Conservation (phyloP, 306 rosid genomes). For the Delonix regia region DNA sequence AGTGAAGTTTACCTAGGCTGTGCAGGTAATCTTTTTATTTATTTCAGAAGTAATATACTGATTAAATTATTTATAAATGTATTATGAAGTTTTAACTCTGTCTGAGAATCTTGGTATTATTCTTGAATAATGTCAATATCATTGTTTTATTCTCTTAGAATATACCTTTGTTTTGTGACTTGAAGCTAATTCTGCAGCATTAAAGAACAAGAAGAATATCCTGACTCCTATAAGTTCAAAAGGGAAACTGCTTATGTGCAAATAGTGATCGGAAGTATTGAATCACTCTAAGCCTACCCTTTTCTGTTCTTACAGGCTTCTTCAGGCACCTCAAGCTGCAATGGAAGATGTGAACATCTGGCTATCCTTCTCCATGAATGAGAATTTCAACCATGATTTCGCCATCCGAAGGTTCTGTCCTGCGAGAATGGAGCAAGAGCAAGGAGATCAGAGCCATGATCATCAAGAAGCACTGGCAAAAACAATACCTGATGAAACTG, state of each 20-base stretch:
- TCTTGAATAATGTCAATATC: conserved; percentile 26
- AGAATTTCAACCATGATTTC: conserved; percentile 50
- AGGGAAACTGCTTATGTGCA: conserved; percentile 15
- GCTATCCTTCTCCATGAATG: conserved; percentile 50
- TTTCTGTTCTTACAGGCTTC: conserved; percentile 19
- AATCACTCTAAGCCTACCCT: conserved; percentile 1
- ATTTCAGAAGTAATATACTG: background rate
- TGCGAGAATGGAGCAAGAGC: conserved; percentile 70
- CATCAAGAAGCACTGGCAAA: conserved; percentile 43
- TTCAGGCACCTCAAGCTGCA: conserved; percentile 13
- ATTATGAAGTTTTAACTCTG: background rate
- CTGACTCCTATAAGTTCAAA: conserved; percentile 20
- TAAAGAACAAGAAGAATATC: conserved; percentile 32
- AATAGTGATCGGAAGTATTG: conserved; percentile 7
- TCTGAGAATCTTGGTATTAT: conserved; percentile 35
- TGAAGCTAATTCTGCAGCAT: conserved; percentile 9
- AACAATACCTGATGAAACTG: conserved; percentile 42
- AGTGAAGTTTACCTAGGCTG: conserved; percentile 1
- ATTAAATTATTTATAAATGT: conserved; percentile 27
- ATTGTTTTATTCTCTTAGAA: background rate
- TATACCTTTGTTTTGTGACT: background rate
- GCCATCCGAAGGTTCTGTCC: conserved; percentile 79
- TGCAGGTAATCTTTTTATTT: conserved; percentile 18
- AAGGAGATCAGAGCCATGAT: conserved; percentile 49
- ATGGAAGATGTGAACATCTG: conserved; percentile 58